Base-by-base conservation (phyloP, 2,329 filamentous ascomycete genomes). In the Alternaria ventricosa region DNA sequence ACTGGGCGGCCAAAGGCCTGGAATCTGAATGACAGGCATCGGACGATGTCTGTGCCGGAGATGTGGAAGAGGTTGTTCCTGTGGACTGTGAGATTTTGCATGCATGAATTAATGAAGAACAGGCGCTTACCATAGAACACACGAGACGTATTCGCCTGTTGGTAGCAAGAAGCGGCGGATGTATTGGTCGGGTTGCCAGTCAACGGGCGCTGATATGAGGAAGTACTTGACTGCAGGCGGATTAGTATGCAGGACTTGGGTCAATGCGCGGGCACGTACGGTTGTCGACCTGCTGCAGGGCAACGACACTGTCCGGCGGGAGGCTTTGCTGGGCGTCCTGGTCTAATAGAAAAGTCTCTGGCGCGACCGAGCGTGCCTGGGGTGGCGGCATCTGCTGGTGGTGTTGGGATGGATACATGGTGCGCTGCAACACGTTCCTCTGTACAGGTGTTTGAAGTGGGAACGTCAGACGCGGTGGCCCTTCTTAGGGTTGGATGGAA, bases 51-150 rank as follows among this genome's bases (percentile, higher is more conserved):
- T 72, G 96, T 99, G 68, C 96, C 96, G 25, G 96, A 98, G 78
- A 99, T 97, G 87, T 99, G 96, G 82, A 99, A 99, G 74, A 99
- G 92, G 80, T 97, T 98, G 87, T 95, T 98, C 94, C 90, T 92
- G 76, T 55, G 13, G 46, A 30, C 53, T 55, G 74, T 83, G 69
- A 82, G 76, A 44, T 12, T 22, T 59, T 4, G 47, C 20, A 4
- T 4, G 47, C 20, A 4, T 10, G 36, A 13, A 18, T 15, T 18
- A 15, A 20, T 27, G 51, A 28, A 11, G 11, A 50, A 23, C 53
- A 62, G 55, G 60, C 53, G 78, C 82, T 69, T 73, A 92, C 90
- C 96, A 99, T 78, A 99, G 87, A 70, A 99, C 94, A 81, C 96
- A 99, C 61, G 96, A 98, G 67, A 99, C 94, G 79, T 99, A 98